Base-by-base conservation (phyloP, 2,329 filamentous ascomycete species). In the Beauveria sp. region DNA sequence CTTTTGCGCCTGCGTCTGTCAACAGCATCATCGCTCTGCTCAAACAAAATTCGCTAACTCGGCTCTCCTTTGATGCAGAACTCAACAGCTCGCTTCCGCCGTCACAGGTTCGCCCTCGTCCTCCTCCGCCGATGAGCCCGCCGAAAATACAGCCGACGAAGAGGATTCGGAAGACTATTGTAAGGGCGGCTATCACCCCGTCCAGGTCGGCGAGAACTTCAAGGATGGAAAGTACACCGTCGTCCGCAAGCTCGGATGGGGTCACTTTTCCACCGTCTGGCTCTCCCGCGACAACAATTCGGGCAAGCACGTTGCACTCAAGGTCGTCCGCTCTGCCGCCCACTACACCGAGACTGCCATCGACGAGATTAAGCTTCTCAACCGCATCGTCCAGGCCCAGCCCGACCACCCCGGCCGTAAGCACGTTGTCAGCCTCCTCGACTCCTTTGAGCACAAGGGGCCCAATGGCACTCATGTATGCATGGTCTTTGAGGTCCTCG, bases 121-220 rank as follows among this genome's bases (percentile, higher is more conserved):
- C 61, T 90, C 87, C 63, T 90, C 90, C 52, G 87, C 85, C 68
- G 92, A 93, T 76, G 92, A 96, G 73, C 83, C 85, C 68, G 85
- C 89, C 75, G 92, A 97, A 70, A 92, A 94, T 72, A 96, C 93
- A 44, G 93, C 92, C 71, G 94, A 97, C 73, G 94, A 99, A 78
- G 94, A 99, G 77, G 94, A 99, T 76, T 96, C 91, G 53, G 93
- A 97, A 77, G 94, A 99, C 76, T 99, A 99, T 80, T 97, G 93
- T 84, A 97, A 97, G 78, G 94, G 94, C 70, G 94, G 94, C 63
- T 99, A 97, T 76, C 94, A 99, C 72, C 94, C 94, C 3, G 94
- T 99, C 55, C 84, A 86, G 69, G 89, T 97, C 63, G 94, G 94
- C 69, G 94, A 99, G 78, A 89, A 92, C 71, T 97, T 97, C 84